These are phyloP conservation scores for Aspergillus arachidicola DNA, from an alignment of 2,329 filamentous ascomycete genomes.

Conservation along the genomic window DNA sequence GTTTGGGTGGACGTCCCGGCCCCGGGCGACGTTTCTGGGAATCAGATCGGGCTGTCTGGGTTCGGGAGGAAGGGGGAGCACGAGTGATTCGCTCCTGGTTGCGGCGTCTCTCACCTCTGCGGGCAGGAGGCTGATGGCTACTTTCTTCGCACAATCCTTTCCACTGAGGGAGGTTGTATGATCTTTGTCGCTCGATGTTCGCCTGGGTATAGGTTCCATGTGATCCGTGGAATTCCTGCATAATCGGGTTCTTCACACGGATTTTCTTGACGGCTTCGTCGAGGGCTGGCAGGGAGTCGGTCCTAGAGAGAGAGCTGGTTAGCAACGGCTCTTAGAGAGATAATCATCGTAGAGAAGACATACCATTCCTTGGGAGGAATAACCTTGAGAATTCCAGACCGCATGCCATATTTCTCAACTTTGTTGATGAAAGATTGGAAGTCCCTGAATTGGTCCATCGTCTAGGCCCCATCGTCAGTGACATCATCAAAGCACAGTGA, in stretches of 20 bases:
- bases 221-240: constrained; percentile 95
- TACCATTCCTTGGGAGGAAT: constrained; percentile 94
- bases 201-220: constrained; percentile 95
- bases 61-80: constrained; percentile 35
- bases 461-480: constrained; percentile 44
- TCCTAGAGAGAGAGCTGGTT: constrained; percentile 45
- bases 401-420: constrained; percentile 94
- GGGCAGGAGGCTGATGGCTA: constrained; percentile 91
- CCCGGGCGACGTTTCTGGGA: constrained; percentile 50
- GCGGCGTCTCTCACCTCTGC: constrained; percentile 65
- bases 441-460: constrained; percentile 90
- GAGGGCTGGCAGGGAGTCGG: constrained; percentile 71
- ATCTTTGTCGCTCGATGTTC: constrained; percentile 93
- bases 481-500: constrained; percentile 12
- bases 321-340: neutral
- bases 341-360: constrained; percentile 30
- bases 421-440: constrained; percentile 91
- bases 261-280: constrained; percentile 88
- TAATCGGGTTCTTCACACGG: constrained; percentile 94
- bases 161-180: constrained; percentile 97
- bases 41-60: constrained; percentile 39
- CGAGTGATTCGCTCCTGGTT: constrained; percentile 53
- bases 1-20: constrained; percentile 43
- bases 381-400: constrained; percentile 94
- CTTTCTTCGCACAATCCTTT: constrained; percentile 89